Percentiles rank a stretch among this genome's conserved stretches.
Conservation (phyloP, 2,329 filamentous ascomycete species). For the Trichoderma sp. region DNA sequence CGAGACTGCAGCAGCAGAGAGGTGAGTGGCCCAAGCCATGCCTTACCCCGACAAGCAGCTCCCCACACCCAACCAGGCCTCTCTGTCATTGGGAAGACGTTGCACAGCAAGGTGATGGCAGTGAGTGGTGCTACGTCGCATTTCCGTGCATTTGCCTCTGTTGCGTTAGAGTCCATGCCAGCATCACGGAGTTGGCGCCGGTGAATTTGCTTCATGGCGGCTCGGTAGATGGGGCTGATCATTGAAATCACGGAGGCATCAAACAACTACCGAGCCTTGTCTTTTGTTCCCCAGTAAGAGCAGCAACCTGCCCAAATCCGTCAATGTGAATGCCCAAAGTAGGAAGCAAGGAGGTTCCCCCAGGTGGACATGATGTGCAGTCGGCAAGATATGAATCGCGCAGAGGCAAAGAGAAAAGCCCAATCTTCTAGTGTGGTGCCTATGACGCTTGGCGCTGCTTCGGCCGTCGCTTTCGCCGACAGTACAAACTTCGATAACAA, state of each 20-base stretch:
- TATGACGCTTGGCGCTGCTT: background rate
- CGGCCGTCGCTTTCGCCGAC: slow-evolving; percentile 1
- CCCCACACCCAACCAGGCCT: slow-evolving; percentile 12
- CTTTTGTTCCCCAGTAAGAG: background rate
- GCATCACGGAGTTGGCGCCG: background rate
- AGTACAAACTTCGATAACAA: background rate
- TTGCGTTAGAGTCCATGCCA: slow-evolving; percentile 4
- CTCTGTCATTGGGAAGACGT: background rate
- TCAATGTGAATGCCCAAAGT: background rate
- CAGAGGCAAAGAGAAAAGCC: background rate
- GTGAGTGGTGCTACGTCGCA: slow-evolving; percentile 2
- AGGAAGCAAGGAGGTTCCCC: background rate
- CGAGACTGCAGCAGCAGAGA: background rate
- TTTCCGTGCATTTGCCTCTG: slow-evolving; percentile 5
- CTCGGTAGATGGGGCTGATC: slow-evolving; percentile 14
- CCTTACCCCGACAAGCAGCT: slow-evolving; percentile 13
- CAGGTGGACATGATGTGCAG: background rate
- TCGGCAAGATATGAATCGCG: background rate
- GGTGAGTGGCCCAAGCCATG: slow-evolving; percentile 10
- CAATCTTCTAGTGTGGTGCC: background rate
- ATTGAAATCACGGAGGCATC: slow-evolving; percentile 13
- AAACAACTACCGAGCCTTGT: slow-evolving; percentile 1
- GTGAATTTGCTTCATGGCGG: background rate
- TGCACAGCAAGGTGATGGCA: background rate
- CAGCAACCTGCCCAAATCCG: background rate